Conservation (phyloP, 108 stramenopile species). For the Pseudonitzschia multistriata region DNA sequence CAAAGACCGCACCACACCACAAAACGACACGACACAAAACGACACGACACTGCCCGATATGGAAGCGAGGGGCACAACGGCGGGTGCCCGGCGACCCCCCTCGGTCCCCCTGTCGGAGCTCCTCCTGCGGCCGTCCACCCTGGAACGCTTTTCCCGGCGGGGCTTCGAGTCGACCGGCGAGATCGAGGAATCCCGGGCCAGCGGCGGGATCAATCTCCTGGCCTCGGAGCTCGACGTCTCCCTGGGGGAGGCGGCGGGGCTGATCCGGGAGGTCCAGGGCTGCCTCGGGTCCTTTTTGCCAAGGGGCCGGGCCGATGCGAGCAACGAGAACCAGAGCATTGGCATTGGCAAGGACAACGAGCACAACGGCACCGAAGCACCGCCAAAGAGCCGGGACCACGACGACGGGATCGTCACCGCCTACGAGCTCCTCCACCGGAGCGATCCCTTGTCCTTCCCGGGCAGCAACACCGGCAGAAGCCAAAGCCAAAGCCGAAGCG, state of each 20-base stretch:
- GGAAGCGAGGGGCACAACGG: too few species aligned
- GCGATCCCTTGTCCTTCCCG: too few species aligned
- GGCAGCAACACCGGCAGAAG: not conserved
- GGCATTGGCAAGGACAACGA: not conserved
- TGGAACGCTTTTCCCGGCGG: constrained; percentile 49
- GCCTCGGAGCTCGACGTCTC: constrained; percentile 46
- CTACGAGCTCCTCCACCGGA: constrained; percentile 2
- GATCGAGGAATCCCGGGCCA: constrained; percentile 35
- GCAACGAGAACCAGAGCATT: not conserved
- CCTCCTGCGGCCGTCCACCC: constrained; percentile 73
- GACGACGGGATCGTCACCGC: constrained; percentile 6
- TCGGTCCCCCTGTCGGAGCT: constrained; percentile 48
- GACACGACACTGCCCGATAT: not conserved
- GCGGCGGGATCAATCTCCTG: constrained; percentile 38
- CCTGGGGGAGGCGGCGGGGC: constrained; percentile 27
- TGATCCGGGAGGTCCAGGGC: constrained; percentile 40
- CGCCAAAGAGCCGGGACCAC: constrained; percentile 4
- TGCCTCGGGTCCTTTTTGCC: constrained; percentile 4
- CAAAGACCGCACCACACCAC: too few species aligned
- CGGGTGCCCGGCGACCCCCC: not conserved
- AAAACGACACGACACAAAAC: too few species aligned
- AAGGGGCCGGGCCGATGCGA: not conserved
- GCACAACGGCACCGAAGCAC: not conserved
- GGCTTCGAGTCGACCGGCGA: constrained; percentile 69
- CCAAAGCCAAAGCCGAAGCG: not conserved